Evolutionary conservation across 2,329 filamentous ascomycete species (phyloP).

Genomic region (Fusarium cicatricum): DNA sequence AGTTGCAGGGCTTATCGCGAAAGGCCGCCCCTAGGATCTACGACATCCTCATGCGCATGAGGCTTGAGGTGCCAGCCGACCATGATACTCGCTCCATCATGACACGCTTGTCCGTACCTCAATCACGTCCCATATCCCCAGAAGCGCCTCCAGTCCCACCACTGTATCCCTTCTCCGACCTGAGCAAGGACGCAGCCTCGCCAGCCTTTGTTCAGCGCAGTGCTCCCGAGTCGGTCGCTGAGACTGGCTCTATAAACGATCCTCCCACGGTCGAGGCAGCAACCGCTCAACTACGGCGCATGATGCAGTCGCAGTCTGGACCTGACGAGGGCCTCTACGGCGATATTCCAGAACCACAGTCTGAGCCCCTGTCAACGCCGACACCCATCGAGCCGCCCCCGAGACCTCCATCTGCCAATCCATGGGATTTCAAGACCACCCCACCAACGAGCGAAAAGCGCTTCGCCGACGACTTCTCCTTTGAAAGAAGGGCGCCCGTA

Average conservation of each 20-base stretch:
- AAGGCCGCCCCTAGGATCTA: slow-evolving; percentile 58
- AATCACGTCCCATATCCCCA: slow-evolving; percentile 43
- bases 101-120: slow-evolving; percentile 37
- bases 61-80: slow-evolving; percentile 51
- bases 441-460: slow-evolving; percentile 32
- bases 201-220: slow-evolving; percentile 10
- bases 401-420: slow-evolving; percentile 52
- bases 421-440: slow-evolving; percentile 51
- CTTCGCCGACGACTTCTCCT: slow-evolving; percentile 33
- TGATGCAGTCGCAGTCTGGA: slow-evolving; percentile 42
- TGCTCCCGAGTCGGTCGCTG: slow-evolving; percentile 16
- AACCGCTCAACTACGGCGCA: slow-evolving; percentile 41
- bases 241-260: slow-evolving; percentile 20
- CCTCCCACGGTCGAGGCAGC: slow-evolving; percentile 42
- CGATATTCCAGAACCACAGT: slow-evolving; percentile 14
- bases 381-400: slow-evolving; percentile 40
- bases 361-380: slow-evolving; percentile 16
- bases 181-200: slow-evolving; percentile 14
- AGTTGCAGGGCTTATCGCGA: slow-evolving; percentile 58
- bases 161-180: slow-evolving; percentile 29
- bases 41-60: slow-evolving; percentile 63
- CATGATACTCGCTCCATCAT: slow-evolving; percentile 42
- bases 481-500: slow-evolving; percentile 39
- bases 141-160: slow-evolving; percentile 38
- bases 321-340: slow-evolving; percentile 39